phyloP scores from a whole-genome alignment of 202 grass and related monocot species.

The Hordeum pubiflorum region DNA sequence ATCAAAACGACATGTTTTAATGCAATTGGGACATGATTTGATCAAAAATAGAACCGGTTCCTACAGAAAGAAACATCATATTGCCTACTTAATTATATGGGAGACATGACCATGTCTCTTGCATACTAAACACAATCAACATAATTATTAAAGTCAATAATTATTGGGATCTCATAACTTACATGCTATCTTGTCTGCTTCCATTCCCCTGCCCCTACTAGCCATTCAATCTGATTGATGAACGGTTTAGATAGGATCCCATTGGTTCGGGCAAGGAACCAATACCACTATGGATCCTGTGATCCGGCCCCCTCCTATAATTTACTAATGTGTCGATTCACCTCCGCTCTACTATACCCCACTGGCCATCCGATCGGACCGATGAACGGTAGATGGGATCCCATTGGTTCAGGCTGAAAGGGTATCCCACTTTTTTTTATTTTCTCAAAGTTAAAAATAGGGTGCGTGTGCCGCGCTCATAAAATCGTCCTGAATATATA shows the following conservation, averaged over 20 bases:
- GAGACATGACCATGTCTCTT: not conserved
- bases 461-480: not conserved
- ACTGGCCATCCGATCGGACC: not conserved
- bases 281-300: too few species aligned
- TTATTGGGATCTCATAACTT: not conserved
- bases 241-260: not conserved
- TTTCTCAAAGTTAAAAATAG: not conserved
- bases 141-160: not conserved
- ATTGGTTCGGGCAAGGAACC: not conserved
- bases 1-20: too few species aligned
- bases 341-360: too few species aligned
- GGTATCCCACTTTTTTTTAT: not conserved
- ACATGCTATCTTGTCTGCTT: not conserved
- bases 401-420: not conserved
- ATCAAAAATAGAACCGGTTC: not conserved
- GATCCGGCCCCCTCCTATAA: too few species aligned
- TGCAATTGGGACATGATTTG: not conserved
- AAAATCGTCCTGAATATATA: not conserved
- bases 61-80: not conserved
- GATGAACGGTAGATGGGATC: not conserved
- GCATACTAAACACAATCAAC: not conserved
- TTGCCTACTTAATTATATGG: not conserved
- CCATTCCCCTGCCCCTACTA: not conserved
- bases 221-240: not conserved
- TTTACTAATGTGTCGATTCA: too few species aligned